Conservation (phyloP, 495 filamentous ascomycete genomes). For the Aspergillus mulundensis region DNA sequence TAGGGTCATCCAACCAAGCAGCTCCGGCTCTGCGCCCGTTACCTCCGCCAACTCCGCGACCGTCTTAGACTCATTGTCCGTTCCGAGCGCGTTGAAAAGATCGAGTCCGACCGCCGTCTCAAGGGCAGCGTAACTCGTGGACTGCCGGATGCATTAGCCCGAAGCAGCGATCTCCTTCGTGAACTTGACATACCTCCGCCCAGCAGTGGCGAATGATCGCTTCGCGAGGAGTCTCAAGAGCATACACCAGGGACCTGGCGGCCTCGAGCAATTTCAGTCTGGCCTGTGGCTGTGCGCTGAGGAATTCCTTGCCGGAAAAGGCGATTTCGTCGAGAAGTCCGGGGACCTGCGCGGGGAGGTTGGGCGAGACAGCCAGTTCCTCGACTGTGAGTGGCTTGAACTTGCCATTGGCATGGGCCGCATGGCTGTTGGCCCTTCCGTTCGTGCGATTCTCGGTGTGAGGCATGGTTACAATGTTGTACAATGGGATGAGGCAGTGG, state of each 20-base stretch:
- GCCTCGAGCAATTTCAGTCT: constrained; percentile 8
- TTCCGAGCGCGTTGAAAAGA: not conserved
- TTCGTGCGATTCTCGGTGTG: not conserved
- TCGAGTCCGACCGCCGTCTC: not conserved
- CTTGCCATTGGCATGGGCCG: not conserved
- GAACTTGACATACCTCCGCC: not conserved
- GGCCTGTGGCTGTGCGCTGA: not conserved
- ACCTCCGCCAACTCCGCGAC: not conserved
- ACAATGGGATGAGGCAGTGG: too few species aligned
- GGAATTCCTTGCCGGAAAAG: not conserved
- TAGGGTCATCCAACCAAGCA: not conserved
- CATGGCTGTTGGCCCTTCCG: not conserved
- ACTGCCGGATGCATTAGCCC: not conserved
- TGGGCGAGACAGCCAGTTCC: not conserved
- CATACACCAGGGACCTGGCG: not conserved
- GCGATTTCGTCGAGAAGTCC: constrained; percentile 2
- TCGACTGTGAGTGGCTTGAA: not conserved
- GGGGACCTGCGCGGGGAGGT: constrained; percentile 2
- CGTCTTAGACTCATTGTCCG: not conserved
- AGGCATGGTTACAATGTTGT: not conserved
- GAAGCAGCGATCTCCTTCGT: not conserved
- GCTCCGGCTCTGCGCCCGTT: not conserved
- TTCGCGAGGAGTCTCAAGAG: constrained; percentile 12
- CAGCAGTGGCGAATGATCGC: constrained; percentile 3
- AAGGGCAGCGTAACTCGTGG: not conserved